A percentile compares a stretch with the other conserved stretches of the same genome.
These are phyloP conservation scores for Herpetomonas tarakana DNA, from an alignment of 208 protist species.

Conservation along the genomic window DNA sequence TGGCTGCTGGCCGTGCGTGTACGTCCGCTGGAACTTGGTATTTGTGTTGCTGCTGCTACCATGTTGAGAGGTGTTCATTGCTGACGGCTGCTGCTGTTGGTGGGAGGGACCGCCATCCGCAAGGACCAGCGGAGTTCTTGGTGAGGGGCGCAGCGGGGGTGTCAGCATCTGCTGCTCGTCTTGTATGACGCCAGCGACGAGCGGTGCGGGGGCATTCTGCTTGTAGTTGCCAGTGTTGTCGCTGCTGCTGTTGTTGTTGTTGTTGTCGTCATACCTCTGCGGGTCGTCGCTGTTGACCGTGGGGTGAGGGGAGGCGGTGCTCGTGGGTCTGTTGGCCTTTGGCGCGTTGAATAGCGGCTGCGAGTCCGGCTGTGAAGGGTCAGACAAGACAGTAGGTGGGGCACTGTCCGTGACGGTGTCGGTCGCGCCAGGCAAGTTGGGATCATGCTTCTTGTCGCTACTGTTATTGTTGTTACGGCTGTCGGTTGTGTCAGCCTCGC, in stretches of 20 bases:
- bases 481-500: no score
- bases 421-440: no score
- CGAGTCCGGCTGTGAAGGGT: constrained; percentile 22
- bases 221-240: no score
- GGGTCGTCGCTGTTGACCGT: no score
- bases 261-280: neutral
- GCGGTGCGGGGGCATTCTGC: neutral
- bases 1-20: neutral
- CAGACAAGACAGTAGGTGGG: constrained; percentile 10
- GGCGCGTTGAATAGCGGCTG: constrained; percentile 35
- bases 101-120: neutral
- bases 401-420: no score
- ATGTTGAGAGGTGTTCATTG: neutral
- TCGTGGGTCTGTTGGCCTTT: no score
- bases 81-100: neutral
- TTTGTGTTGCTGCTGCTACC: neutral
- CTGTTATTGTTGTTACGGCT: no score
- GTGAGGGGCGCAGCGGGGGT: neutral
- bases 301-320: neutral
- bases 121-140: neutral
- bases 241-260: neutral
- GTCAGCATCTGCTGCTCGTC: neutral
- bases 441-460: no score
- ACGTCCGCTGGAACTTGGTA: neutral
- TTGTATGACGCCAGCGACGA: neutral